Conservation (phyloP, 495 filamentous ascomycete species). For the Podospora didyma region DNA sequence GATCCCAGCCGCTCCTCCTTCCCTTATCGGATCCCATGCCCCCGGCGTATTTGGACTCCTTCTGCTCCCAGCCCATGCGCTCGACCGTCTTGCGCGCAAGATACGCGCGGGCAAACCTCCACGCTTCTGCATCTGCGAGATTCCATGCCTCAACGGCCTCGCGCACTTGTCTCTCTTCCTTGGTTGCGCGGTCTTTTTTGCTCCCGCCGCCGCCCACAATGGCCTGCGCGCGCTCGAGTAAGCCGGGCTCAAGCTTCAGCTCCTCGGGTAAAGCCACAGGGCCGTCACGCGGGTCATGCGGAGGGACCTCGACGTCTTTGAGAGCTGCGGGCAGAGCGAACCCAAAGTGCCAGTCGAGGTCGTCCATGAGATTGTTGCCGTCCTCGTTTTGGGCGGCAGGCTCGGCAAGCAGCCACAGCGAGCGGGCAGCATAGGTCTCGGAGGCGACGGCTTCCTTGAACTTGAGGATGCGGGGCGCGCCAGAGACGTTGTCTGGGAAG, state of each 20-base stretch:
- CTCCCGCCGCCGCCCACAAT: constrained; percentile 36
- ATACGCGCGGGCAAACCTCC: constrained; percentile 82
- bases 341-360: constrained; percentile 86
- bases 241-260: constrained; percentile 49
- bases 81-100: constrained; percentile 56
- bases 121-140: constrained; percentile 85
- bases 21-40: constrained; percentile 39
- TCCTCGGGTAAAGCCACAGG: constrained; percentile 48
- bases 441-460: constrained; percentile 82
- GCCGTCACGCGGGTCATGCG: constrained; percentile 40
- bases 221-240: constrained; percentile 58
- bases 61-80: constrained; percentile 64
- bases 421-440: constrained; percentile 50
- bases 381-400: constrained; percentile 16
- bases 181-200: constrained; percentile 22
- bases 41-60: constrained; percentile 61
- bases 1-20: constrained; percentile 16
- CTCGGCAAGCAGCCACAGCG: constrained; percentile 82
- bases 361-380: constrained; percentile 49
- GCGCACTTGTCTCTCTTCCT: constrained; percentile 39
- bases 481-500: constrained; percentile 55
- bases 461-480: constrained; percentile 58
- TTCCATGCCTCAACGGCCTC: constrained; percentile 86
- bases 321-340: constrained; percentile 65
- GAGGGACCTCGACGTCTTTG: constrained; percentile 41